A percentile compares a stretch with the other conserved stretches of the same genome.
phyloP scores from a whole-genome alignment of 192 early-diverging fungal genomes.

The Backusella macrospora region DNA sequence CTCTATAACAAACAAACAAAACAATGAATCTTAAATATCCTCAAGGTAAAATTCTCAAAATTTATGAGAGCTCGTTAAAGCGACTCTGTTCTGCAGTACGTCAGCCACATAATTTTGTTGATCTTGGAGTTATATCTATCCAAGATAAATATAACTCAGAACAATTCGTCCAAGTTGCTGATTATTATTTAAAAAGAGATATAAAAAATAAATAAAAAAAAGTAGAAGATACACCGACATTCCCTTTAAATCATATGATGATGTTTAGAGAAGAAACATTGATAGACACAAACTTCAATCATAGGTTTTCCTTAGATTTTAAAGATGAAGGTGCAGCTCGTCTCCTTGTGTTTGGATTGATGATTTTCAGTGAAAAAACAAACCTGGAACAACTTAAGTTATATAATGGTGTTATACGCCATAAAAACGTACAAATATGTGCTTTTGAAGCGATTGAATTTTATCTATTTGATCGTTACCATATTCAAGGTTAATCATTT shows the following conservation, averaged over 20 bases:
- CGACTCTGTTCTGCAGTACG: not conserved
- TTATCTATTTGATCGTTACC: not conserved
- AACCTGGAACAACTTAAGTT: not conserved
- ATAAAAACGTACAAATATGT: not conserved
- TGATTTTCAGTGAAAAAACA: not conserved
- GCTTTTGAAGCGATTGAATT: constrained; percentile 12
- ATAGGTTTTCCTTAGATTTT: constrained; percentile 1
- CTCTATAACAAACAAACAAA: not conserved
- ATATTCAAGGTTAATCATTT: not conserved
- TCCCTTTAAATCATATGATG: constrained; percentile 7
- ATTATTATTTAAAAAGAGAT: not conserved
- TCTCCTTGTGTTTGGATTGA: not conserved
- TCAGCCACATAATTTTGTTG: not conserved
- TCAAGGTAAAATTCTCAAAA: not conserved
- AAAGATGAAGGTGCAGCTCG: not conserved
- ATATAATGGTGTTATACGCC: not conserved
- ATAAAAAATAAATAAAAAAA: too few species aligned
- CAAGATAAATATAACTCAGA: not conserved
- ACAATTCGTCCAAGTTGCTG: not conserved
- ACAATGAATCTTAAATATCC: not conserved
- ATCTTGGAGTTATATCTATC: not conserved
- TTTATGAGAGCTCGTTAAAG: not conserved
- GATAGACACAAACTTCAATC: not conserved
- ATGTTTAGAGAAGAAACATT: not conserved
- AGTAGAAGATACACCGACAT: not conserved